Base-by-base conservation (phyloP, 257 asterid species). In the Fraxinus americana region DNA sequence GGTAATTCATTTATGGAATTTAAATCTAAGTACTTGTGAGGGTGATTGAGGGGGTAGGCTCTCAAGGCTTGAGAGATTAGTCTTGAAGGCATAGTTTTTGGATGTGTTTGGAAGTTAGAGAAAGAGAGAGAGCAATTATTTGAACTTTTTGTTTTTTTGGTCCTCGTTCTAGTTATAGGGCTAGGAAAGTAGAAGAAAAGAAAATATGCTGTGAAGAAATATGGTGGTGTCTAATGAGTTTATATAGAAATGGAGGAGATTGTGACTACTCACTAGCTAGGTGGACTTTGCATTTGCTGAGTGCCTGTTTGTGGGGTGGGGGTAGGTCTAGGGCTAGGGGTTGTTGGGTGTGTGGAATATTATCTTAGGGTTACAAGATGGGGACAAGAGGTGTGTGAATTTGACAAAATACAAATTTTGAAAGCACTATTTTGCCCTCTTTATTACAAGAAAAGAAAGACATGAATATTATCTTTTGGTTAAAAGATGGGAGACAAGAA, bases 1-100 rank as follows among this genome's bases (percentile, higher is more conserved):
- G 99, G 99, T 71, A 96, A 57, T 48, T 93, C 97, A 19, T 87
- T 86, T 19, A 90, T 32, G 0, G 92, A 85, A 80, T 82, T 84
- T 25, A 96, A 82, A 88, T 96, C 99, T 69, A 93, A 48, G 21
- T 74, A 84, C 39, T 90, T 86, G 8, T 83, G 85, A 75, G 82
- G 85, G 34, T 30, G 82, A 45, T 84, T 70, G 67, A 73, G 16
- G 0, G 91, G 82, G 13, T 84, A 82, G 73, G 78, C 71, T 50
- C 17, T 50, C 57, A 75, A 67, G 82, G 85, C 48, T 69, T 87
- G 83, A 16, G 91, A 80, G 70, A 81, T 79, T 50, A 27, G 2
- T 63, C 75, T 78, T 34, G 96, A 86, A 81, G 91, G 91, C 98
- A 92, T 94, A 50, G 29, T 79, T 12, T 4, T n/a, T 29, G 23